A percentile compares a stretch with the other conserved stretches of the same genome.
phyloP scores from a whole-genome alignment of 352 stramenopile genomes.

The Pythium volutum region DNA sequence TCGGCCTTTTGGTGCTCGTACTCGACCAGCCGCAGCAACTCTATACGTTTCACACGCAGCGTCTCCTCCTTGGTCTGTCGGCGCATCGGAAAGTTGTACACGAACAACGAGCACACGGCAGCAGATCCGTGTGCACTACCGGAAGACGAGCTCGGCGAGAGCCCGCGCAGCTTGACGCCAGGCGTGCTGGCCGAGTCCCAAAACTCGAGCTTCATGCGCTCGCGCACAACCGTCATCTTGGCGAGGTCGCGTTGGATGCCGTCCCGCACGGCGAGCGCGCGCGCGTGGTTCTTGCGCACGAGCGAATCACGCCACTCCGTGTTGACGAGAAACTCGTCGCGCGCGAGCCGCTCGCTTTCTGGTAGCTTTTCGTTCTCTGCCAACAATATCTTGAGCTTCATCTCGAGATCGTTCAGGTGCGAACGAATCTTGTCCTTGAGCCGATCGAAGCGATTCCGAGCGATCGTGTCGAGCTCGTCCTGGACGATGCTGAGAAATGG shows the following conservation, averaged over 20 bases:
- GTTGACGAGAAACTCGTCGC: constrained; percentile 91
- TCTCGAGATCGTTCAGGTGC: constrained; percentile 58
- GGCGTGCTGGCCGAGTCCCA: constrained; percentile 84
- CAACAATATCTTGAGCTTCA: constrained; percentile 65
- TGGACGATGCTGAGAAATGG: constrained; percentile 42
- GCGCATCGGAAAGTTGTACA: constrained; percentile 85
- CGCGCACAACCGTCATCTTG: constrained; percentile 71
- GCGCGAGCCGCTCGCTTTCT: constrained; percentile 61
- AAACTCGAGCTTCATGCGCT: constrained; percentile 89
- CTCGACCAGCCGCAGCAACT: constrained; percentile 63
- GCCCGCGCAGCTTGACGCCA: constrained; percentile 52
- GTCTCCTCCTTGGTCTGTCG: constrained; percentile 45
- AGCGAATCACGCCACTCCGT: constrained; percentile 62
- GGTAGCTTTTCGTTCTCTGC: constrained; percentile 65
- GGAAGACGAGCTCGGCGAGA: constrained; percentile 28
- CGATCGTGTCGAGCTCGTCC: constrained; percentile 32
- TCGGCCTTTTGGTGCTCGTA: constrained; percentile 62
- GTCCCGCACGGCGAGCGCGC: constrained; percentile 57
- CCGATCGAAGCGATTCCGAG: constrained; percentile 58
- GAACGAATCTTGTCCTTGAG: constrained; percentile 65
- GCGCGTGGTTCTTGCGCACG: constrained; percentile 43
- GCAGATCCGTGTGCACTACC: not conserved
- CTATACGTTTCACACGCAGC: constrained; percentile 47
- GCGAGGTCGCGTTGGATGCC: constrained; percentile 69
- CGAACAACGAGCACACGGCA: constrained; percentile 28